Base-by-base conservation (phyloP, 2,329 filamentous ascomycete species). In the Penicillium sp. region DNA sequence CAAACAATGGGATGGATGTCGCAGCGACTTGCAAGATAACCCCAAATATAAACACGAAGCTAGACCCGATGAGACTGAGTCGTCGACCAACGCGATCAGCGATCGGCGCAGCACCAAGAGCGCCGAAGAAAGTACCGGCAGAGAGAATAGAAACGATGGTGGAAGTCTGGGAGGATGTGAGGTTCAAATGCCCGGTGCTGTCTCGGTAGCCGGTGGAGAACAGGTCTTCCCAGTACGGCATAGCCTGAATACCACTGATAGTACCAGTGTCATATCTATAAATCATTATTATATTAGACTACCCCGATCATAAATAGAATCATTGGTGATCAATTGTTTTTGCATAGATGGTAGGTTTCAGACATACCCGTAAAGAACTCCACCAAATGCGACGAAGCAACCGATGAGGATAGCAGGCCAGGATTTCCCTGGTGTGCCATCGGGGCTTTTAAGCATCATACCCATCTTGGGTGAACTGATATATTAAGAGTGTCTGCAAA, bases 111-210 rank as follows among this genome's bases (percentile, higher is more conserved):
- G 73, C 71, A 23, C 58, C 63, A 15, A 75, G 72, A 40, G 87
- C 83, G 57, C 86, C 87, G 25, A 87, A 71, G 75, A 85, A 89
- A 0, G 87, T 89, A 31, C 88, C 88, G 51, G 81, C 87, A 20
- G 87, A 84, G 85, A 90, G 57, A 2, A 64, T 51, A 33, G 60
- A 63, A 11, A 64, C 62, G 25, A 64, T 63, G 52, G 61, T 58
- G 9, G 60, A 63, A 4, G 62, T 61, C 37, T 64, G 58, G 56
- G 90, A 86, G 79, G 80, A 75, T 6, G 80, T 77, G 11, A 84
- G 67, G 54, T 76, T 70, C 15, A 76, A 61, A n/a, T 71, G 59
- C 59, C 72, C 75, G 27, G 61, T 58, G 1, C 68, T 70, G 25
- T 77, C 74, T 49, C 67, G 55, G 40, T 66, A 68, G 20, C 69